Base-by-base conservation (phyloP, 306 rosid species). In the Gastrolobium villosum region DNA sequence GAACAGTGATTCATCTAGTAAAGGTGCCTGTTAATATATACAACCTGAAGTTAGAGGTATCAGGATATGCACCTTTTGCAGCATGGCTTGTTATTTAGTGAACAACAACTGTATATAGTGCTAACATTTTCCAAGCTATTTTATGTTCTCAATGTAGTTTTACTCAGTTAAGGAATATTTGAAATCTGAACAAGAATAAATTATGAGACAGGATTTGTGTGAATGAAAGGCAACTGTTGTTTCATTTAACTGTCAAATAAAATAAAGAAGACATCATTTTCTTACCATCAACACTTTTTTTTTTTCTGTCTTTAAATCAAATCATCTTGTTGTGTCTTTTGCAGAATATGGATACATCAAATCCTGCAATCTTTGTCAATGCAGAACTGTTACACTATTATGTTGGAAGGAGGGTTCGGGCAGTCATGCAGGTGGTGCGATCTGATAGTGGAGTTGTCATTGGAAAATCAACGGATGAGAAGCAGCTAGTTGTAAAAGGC, bases 401-500 rank as follows among this genome's bases (percentile, higher is more conserved):
- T 59, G 71, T 88, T 20, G 98, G 97, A 84, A 87, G 87, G 79
- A 88, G 83, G 80, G 95, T 93, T 62, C 87, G 98, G 81, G 89
- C 88, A 10, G 83, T 93, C 83, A 70, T 93, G 75, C 96, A 95
- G 87, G 96, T 93, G 39, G 43, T 84, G 64, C 82, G 74, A 77
- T 74, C 86, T 35, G 97, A 87, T 0, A 71, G 79, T 35, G 93
- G 88, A 77, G 67, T 74, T 20, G 89, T 88, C 39, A 75, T 84
- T 35, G 99, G 98, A 77, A 89, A 86, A 34, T 89, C 96, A 68
- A 89, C 97, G 0, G 99, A 95, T 81, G 98, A 85, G 52, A 83
- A 79, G 55, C 90, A 93, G 79, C 32, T 95, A 39, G 61, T 80
- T 65, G 90, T 93, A 26, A 91, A 86, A 80, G 94, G 97, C 66